A percentile compares a stretch with the other conserved stretches of the same genome.
phyloP scores from a whole-genome alignment of 495 filamentous ascomycete genomes.

The Aspergillus incahuasiensis region DNA sequence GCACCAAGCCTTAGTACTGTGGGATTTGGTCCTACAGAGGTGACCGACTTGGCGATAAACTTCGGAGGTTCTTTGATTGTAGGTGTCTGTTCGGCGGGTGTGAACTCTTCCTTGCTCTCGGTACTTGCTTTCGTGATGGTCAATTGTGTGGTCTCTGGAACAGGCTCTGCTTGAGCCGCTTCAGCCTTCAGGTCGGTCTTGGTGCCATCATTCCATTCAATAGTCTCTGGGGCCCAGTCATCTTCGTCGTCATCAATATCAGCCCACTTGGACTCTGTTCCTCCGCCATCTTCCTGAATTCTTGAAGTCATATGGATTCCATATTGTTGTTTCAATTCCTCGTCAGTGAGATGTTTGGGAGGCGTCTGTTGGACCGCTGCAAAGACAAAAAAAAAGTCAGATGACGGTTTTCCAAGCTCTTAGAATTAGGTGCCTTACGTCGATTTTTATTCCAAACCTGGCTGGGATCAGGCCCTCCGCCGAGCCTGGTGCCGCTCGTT shows the following conservation, averaged over 20 bases:
- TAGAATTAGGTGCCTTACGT: conserved; percentile 54
- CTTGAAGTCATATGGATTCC: conserved; percentile 95
- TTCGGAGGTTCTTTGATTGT: conserved; percentile 28
- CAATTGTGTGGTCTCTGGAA: conserved; percentile 22
- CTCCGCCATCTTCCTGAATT: conserved; percentile 74
- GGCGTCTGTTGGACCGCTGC: conserved; percentile 72
- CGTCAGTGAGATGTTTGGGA: conserved; percentile 91
- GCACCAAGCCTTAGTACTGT: conserved; percentile 51
- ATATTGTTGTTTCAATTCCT: conserved; percentile 91
- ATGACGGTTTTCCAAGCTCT: conserved; percentile 5
- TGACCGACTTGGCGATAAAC: conserved; percentile 40
- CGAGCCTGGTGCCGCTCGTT: conserved; percentile 40
- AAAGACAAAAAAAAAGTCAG: conserved; percentile 25
- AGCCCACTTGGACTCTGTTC: conserved; percentile 90
- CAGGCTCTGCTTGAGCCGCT: conserved; percentile 41
- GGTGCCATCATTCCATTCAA: conserved; percentile 96
- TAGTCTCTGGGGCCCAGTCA: conserved; percentile 93
- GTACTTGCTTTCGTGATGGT: background rate
- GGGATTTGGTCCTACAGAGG: conserved; percentile 48
- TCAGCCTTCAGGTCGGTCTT: conserved; percentile 65
- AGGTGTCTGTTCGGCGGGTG: conserved; percentile 20
- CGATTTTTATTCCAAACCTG: conserved; percentile 98
- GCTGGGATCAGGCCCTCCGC: conserved; percentile 59
- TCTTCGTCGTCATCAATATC: conserved; percentile 99
- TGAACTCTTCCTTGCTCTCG: conserved; percentile 25